A percentile compares a stretch with the other conserved stretches of the same genome.
These are phyloP conservation scores for Penicillium sp. DNA, from an alignment of 2,329 filamentous ascomycete species.

Conservation along the genomic window DNA sequence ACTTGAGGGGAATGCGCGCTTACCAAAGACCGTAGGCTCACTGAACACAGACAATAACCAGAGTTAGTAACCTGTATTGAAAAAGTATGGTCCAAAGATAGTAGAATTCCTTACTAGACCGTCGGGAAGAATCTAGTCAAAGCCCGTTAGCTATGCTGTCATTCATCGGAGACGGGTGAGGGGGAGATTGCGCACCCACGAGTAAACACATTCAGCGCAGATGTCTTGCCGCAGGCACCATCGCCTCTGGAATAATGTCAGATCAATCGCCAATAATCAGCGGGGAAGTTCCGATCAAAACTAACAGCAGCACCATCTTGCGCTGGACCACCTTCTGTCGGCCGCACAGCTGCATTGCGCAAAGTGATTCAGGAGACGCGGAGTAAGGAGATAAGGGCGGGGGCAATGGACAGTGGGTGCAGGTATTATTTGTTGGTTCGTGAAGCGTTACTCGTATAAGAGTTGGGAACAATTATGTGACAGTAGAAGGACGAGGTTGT, in stretches of 20 bases:
- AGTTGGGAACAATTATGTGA: conserved; percentile 23
- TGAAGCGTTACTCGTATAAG: conserved; percentile 3
- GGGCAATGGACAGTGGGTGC: not conserved
- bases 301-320: conserved; percentile 88
- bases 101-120: conserved; percentile 66
- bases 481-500: conserved; percentile 39
- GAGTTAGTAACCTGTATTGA: conserved; percentile 21
- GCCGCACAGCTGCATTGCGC: conserved; percentile 60
- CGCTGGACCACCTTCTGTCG: conserved; percentile 84
- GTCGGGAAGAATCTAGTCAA: conserved; percentile 82
- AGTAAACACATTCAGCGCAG: conserved; percentile 95
- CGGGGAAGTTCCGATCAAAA: conserved; percentile 7
- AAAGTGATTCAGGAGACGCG: conserved; percentile 2
- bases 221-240: conserved; percentile 96
- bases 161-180: conserved; percentile 1
- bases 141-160: conserved; percentile 19
- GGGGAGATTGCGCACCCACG: conserved; percentile 65
- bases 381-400: not conserved
- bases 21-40: conserved; percentile 89
- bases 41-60: conserved; percentile 36
- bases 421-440: not conserved
- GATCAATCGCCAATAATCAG: conserved; percentile 7
- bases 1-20: conserved; percentile 20
- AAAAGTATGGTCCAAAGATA: not conserved
- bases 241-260: conserved; percentile 65